Evolutionary conservation across 2,329 filamentous ascomycete species (phyloP).

Genomic region (Neonectria ditissima): DNA sequence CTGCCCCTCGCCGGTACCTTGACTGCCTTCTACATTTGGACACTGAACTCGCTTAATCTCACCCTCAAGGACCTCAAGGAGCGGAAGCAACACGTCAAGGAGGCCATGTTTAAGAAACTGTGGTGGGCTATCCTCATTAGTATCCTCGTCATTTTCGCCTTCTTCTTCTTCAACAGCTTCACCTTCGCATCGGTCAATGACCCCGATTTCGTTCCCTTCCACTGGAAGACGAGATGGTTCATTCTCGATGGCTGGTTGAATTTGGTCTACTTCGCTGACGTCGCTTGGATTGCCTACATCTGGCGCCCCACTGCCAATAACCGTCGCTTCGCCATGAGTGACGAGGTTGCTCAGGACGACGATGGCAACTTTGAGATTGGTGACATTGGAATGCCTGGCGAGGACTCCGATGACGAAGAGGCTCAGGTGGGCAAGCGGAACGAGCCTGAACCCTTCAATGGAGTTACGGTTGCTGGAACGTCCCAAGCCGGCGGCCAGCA

Average conservation of each 20-base stretch:
- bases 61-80: slow-evolving; percentile 97
- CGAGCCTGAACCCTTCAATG: slow-evolving; percentile 41
- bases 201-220: slow-evolving; percentile 91
- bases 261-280: slow-evolving; percentile 93
- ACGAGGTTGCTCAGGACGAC: slow-evolving; percentile 98
- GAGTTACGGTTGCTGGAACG: slow-evolving; percentile 39
- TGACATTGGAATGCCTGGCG: slow-evolving; percentile 81
- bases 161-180: slow-evolving; percentile 99
- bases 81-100: slow-evolving; percentile 93
- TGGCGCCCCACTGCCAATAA: slow-evolving; percentile 98
- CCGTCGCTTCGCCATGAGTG: slow-evolving; percentile 97
- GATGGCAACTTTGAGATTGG: slow-evolving; percentile 95
- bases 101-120: slow-evolving; percentile 95
- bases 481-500: slow-evolving; percentile 41
- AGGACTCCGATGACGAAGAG: slow-evolving; percentile 69
- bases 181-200: slow-evolving; percentile 88
- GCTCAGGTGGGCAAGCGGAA: slow-evolving; percentile 58
- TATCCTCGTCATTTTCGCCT: slow-evolving; percentile 95
- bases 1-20: slow-evolving; percentile 91
- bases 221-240: slow-evolving; percentile 99
- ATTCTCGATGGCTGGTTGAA: slow-evolving; percentile 98
- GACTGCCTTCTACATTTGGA: slow-evolving; percentile 99
- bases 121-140: slow-evolving; percentile 97
- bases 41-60: slow-evolving; percentile 90
- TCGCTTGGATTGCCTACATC: slow-evolving; percentile 92